Evolutionary conservation across 345 rosid genomes (phyloP), one percentile per base, ranked within the genome.

Genomic region (Physaria fendleri): DNA sequence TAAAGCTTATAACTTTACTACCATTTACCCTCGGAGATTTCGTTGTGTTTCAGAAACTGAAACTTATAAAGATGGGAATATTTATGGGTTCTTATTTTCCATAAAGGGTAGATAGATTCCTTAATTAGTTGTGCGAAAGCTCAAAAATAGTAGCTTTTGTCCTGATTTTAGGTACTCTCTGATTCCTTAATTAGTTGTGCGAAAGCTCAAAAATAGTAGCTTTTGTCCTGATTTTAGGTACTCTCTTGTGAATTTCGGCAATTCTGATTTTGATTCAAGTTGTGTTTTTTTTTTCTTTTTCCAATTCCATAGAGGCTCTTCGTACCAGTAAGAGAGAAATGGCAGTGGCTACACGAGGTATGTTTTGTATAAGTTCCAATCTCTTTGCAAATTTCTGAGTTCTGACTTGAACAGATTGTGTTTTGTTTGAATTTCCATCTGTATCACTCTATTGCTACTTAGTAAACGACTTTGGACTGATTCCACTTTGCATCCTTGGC

Each of bases 321-420:
- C 74, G 91, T 65, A 73, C 76, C 8, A 91, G 94, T 81, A 91
- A 91, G 75, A 85, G 94, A 63, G 98, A 91, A 30, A 91, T 91
- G 96, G 80, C 85, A 14, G 90, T 84, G 50, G 96, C 98, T 28
- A 91, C 98, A 0, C 78, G 98, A 76, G 96, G 97, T 90, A 66
- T 32, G 35, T 32, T 37, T n/a, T n/a, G 18, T 70, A 13, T 13
- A 5, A 11, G 6, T 24, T 59, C 5, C 2, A 4, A 2, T 41
- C 33, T 50, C 17, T 40, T 32, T n/a, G 16, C 11, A 32, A 51
- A 11, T 0, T 50, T 6, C 3, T n/a, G 56, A 3, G 4, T 17
- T 14, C 10, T 28, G 6, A 6, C 6, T 17, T 17, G 0, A 30
- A 6, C 1, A 30, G 23, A 16, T 30, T 50, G 25, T 17, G 25